These are phyloP conservation scores for Helichrysum umbraculigerum DNA, from an alignment of 129 eudicot genomes.

Conservation along the genomic window DNA sequence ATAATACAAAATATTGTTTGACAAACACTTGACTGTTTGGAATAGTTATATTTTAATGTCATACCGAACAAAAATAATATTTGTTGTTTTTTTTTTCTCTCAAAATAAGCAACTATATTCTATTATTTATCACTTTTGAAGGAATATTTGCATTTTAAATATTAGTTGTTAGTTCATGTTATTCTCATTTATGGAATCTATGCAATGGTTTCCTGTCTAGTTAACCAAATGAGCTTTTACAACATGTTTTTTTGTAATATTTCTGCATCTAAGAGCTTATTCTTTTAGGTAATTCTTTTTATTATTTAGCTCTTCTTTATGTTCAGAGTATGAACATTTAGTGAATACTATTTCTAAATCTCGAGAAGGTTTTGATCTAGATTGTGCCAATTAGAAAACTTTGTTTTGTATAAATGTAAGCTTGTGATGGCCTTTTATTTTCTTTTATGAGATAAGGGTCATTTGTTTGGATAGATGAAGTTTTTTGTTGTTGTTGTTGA, in stretches of 20 bases:
- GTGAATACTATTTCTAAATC: neutral
- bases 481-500: too few species aligned
- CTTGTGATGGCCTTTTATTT: neutral
- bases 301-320: neutral
- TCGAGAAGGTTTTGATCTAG: neutral
- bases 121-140: neutral
- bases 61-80: slow-evolving; percentile 1
- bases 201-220: neutral
- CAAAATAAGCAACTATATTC: neutral
- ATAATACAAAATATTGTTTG: neutral
- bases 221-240: too few species aligned
- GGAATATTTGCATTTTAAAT: neutral
- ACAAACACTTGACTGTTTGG: neutral
- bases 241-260: too few species aligned
- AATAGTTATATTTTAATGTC: neutral
- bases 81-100: neutral
- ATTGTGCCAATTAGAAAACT: neutral
- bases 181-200: neutral
- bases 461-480: too few species aligned
- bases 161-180: neutral
- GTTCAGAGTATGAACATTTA: neutral
- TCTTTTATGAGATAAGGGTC: too few species aligned
- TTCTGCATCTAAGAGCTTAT: neutral
- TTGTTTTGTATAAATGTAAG: too few species aligned
- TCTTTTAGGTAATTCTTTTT: too few species aligned